Evolutionary conservation across 768 basidiomycete species (phyloP).

Genomic region (Cantharellus anzutake): DNA sequence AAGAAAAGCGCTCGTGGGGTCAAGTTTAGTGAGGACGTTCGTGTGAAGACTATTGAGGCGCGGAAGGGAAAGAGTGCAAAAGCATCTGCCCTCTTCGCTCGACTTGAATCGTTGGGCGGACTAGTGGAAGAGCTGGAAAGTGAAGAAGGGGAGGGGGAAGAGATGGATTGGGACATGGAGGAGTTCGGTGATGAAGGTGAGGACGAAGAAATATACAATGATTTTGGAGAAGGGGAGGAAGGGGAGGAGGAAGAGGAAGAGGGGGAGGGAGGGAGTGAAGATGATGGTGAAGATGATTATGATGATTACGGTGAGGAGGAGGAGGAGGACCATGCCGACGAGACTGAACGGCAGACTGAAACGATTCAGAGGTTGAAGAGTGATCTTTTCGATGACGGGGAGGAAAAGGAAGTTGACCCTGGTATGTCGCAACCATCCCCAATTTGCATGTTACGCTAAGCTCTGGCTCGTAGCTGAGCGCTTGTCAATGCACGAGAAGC

Average conservation of each 20-base stretch:
- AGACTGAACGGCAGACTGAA: constrained; percentile 19
- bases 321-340: constrained; percentile 14
- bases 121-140: neutral
- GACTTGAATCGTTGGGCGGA: neutral
- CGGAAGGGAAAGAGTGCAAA: constrained; percentile 31
- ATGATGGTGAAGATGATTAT: constrained; percentile 11
- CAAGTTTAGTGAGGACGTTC: constrained; percentile 63
- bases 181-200: constrained; percentile 13
- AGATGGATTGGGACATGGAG: constrained; percentile 14
- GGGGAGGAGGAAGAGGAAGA: constrained; percentile 19
- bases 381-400: constrained; percentile 63
- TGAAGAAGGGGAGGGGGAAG: constrained; percentile 12
- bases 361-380: constrained; percentile 54
- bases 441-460: neutral
- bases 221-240: constrained; percentile 6
- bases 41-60: constrained; percentile 62
- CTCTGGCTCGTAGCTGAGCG: constrained; percentile 20
- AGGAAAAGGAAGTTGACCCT: constrained; percentile 21
- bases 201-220: constrained; percentile 11
- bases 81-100: neutral
- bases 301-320: constrained; percentile 16
- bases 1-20: constrained; percentile 22
- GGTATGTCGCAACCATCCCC: constrained; percentile 1
- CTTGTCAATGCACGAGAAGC: constrained; percentile 61
- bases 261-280: constrained; percentile 11